Evolutionary conservation across 257 asterid species (phyloP), one percentile per base, ranked within the genome.

Genomic region (Misopates orontium): DNA sequence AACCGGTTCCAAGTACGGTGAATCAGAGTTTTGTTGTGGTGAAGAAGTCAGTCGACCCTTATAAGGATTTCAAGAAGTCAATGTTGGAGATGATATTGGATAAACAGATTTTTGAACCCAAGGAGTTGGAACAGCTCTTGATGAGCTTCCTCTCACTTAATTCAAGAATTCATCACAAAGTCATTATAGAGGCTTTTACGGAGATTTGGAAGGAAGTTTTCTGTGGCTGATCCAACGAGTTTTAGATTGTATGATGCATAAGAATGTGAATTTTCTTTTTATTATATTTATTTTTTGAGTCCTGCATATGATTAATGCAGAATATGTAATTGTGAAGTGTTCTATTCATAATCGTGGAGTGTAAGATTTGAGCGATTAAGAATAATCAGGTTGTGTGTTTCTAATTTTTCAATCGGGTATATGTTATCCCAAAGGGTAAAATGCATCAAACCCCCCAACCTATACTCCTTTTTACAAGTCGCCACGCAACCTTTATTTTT

Each of bases 81-180:
- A 90, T 90, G 95, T n/a, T 64, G 71, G 97, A 90, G 64, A 87
- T 87, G 96, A 84, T 85, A 57, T 4, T 82, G 64, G 95, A 85
- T 72, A 87, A 84, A 59, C 74, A 85, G 70, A 85, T 84, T 5
- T 84, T 83, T 57, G 95, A 82, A 67, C 80, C 74, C 0, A 68
- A 64, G 40, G 96, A 87, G 52, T 62, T 90, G 73, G 96, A 85
- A 50, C 75, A 81, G 74, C 95, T 87, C 12, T 72, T 87, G 80
- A 78, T 79, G 77, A 85, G 85, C 72, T 85, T 87, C 72, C 79
- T 85, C 16, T 77, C 90, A 2, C 91, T 87, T 14, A 90, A 90
- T 74, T 74, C 97, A 48, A 74, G 69, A 55, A 51, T 79, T 53
- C 85, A 87, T 77, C 97, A 85, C 64, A 79, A 66, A 14, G 84